phyloP scores from a whole-genome alignment of 805 yeast genomes.

The Millerozyma acaciae region DNA sequence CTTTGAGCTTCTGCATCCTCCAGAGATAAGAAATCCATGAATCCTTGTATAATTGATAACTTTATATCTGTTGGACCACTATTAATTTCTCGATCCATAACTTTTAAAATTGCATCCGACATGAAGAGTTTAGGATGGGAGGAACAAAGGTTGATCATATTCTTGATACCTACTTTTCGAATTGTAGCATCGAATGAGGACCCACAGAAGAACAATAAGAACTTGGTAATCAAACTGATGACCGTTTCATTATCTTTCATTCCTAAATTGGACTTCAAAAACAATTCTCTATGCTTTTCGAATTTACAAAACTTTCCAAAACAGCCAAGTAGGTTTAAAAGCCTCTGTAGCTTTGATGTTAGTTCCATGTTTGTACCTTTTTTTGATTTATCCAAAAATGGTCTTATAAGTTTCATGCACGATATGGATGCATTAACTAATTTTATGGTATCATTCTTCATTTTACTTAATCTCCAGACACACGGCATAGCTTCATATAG shows the following conservation, averaged over 20 bases:
- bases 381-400: conserved; percentile 34
- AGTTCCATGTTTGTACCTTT: conserved; percentile 15
- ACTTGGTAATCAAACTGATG: conserved; percentile 54
- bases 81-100: conserved; percentile 50
- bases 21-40: conserved; percentile 52
- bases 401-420: conserved; percentile 49
- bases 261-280: conserved; percentile 37
- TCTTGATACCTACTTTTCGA: conserved; percentile 52
- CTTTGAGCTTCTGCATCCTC: conserved; percentile 50
- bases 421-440: conserved; percentile 63
- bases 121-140: conserved; percentile 65
- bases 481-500: conserved; percentile 74
- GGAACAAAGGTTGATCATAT: conserved; percentile 55
- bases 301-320: conserved; percentile 71
- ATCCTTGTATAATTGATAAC: conserved; percentile 51
- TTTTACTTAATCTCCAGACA: conserved; percentile 51
- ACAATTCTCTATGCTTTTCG: conserved; percentile 40
- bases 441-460: conserved; percentile 43
- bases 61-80: conserved; percentile 37
- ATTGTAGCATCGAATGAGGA: conserved; percentile 25
- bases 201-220: conserved; percentile 52
- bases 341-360: conserved; percentile 49
- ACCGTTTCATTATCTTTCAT: conserved; percentile 52
- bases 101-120: conserved; percentile 47
- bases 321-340: conserved; percentile 62